phyloP scores from a whole-genome alignment of 257 asterid species.

The Phtheirospermum japonicum region DNA sequence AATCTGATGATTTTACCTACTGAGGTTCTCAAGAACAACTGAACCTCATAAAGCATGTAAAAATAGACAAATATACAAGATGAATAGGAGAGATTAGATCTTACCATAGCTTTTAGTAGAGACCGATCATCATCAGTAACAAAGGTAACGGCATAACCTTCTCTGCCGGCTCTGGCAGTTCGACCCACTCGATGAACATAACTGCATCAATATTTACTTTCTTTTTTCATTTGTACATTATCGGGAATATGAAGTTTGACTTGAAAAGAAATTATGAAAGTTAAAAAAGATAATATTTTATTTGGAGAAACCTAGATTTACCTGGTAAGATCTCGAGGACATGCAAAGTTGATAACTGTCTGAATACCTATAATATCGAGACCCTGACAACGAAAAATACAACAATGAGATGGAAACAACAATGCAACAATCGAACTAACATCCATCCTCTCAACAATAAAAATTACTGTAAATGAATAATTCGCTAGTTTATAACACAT shows the following conservation, averaged over 20 bases:
- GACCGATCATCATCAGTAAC: slow-evolving; percentile 87
- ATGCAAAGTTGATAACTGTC: slow-evolving; percentile 89
- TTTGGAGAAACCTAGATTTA: slow-evolving; percentile 24
- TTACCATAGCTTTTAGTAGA: slow-evolving; percentile 83
- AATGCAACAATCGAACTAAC: not conserved
- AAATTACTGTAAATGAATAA: too few species aligned
- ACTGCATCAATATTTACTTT: slow-evolving; percentile 35
- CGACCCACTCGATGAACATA: slow-evolving; percentile 99
- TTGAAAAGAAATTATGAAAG: not conserved
- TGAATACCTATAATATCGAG: slow-evolving; percentile 90
- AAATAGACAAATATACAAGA: slow-evolving; percentile 14
- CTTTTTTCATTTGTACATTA: slow-evolving; percentile 7
- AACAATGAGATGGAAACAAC: slow-evolving; percentile 23
- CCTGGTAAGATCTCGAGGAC: too few species aligned
- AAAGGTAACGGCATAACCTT: slow-evolving; percentile 97
- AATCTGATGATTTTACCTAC: slow-evolving; percentile 7
- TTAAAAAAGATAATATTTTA: not conserved
- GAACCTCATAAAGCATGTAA: slow-evolving; percentile 7
- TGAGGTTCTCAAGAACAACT: too few species aligned
- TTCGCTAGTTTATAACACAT: too few species aligned
- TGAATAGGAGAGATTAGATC: slow-evolving; percentile 23
- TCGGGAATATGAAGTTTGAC: slow-evolving; percentile 4
- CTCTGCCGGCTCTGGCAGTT: slow-evolving; percentile 97
- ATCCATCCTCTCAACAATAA: too few species aligned
- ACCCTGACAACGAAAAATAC: slow-evolving; percentile 50